These are phyloP conservation scores for Colletotrichum higginsianum DNA, from an alignment of 2,329 filamentous ascomycete species.

Conservation along the genomic window DNA sequence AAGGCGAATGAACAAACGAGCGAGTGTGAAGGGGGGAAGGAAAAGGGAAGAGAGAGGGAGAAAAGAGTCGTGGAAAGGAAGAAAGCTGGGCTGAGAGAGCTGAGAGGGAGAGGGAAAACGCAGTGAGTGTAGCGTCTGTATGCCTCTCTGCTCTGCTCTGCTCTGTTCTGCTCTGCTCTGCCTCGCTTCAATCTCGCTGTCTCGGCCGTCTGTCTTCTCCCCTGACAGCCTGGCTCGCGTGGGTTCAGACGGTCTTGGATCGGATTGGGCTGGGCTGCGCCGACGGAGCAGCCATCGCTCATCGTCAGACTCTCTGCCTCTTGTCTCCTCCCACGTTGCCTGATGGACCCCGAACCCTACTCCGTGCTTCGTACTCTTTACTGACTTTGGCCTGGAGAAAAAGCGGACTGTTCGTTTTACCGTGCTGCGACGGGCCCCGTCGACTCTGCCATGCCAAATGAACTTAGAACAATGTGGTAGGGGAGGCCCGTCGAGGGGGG, in stretches of 20 bases:
- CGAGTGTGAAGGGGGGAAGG: not conserved
- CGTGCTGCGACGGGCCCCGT: slow-evolving; percentile 15
- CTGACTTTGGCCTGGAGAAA: slow-evolving; percentile 12
- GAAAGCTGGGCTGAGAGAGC: slow-evolving; percentile 11
- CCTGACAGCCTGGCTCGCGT: slow-evolving; percentile 36
- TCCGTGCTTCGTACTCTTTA: not conserved
- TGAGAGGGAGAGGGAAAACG: slow-evolving; percentile 20
- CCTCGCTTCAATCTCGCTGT: slow-evolving; percentile 38
- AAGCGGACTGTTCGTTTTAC: slow-evolving; percentile 17
- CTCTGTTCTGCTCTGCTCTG: too few species aligned
- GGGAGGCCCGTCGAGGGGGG: slow-evolving; percentile 3
- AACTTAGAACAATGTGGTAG: slow-evolving; percentile 2
- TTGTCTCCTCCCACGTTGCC: not conserved
- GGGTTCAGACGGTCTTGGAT: slow-evolving; percentile 41
- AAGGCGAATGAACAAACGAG: not conserved
- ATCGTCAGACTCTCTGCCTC: not conserved
- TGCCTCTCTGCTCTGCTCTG: too few species aligned
- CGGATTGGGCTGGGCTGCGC: slow-evolving; percentile 30
- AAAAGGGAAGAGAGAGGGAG: not conserved
- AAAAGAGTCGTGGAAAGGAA: slow-evolving; percentile 10
- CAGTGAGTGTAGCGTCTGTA: not conserved
- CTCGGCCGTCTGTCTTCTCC: slow-evolving; percentile 33
- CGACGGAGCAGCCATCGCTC: slow-evolving; percentile 13
- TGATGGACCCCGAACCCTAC: too few species aligned
- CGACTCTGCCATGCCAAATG: not conserved